These are phyloP conservation scores for Candida ortonii DNA, from an alignment of 805 yeast genomes.

Conservation along the genomic window DNA sequence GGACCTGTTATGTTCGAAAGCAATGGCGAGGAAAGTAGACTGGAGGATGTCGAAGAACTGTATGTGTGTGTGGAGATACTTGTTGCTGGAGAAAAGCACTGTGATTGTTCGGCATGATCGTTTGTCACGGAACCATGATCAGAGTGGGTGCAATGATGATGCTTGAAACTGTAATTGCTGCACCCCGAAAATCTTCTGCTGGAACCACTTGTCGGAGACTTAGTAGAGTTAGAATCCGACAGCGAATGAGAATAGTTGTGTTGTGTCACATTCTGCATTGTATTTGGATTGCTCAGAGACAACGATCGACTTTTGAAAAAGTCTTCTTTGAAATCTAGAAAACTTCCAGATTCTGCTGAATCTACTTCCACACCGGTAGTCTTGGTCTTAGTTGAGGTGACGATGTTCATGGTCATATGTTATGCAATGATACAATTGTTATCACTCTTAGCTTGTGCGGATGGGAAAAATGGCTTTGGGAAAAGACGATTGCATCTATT, in stretches of 20 bases:
- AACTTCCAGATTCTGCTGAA: constrained; percentile 8
- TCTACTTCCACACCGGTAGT: not conserved
- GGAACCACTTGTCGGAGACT: constrained; percentile 10
- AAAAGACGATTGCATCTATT: too few species aligned
- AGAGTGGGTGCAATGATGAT: constrained; percentile 1
- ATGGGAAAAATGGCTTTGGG: constrained; percentile 1
- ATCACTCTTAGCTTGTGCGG: not conserved
- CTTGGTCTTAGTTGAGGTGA: constrained; percentile 2
- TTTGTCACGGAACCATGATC: constrained; percentile 1
- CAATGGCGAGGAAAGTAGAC: constrained; percentile 7
- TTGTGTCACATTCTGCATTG: constrained; percentile 2
- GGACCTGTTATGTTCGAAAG: constrained; percentile 11
- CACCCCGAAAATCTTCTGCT: constrained; percentile 10
- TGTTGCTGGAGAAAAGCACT: constrained; percentile 1
- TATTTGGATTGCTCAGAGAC: constrained; percentile 11
- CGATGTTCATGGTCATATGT: constrained; percentile 9
- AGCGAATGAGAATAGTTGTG: constrained; percentile 3
- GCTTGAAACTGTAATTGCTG: constrained; percentile 9
- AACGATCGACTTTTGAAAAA: constrained; percentile 18
- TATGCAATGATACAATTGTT: not conserved
- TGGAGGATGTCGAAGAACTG: constrained; percentile 9
- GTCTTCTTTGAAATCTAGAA: constrained; percentile 19
- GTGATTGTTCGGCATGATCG: constrained; percentile 2
- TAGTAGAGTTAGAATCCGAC: constrained; percentile 8
- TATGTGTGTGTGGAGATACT: constrained; percentile 2